phyloP scores from a whole-genome alignment of 2,329 filamentous ascomycete genomes.

The Cladophialophora bantiana region DNA sequence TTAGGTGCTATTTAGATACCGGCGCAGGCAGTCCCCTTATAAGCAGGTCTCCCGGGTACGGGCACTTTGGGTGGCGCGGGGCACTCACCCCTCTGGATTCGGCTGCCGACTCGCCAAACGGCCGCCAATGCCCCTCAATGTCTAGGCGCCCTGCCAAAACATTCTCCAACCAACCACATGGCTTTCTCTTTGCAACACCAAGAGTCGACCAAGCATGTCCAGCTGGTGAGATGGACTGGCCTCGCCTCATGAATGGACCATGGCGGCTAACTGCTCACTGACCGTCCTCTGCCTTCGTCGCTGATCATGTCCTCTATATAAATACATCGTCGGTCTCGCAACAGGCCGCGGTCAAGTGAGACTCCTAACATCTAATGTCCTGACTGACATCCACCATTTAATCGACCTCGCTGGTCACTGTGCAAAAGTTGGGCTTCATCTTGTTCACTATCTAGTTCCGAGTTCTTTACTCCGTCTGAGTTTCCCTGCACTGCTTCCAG shows the following conservation, averaged over 20 bases:
- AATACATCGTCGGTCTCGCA: not conserved
- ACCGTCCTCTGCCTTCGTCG: not conserved
- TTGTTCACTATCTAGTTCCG: not conserved
- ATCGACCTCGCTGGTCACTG: not conserved
- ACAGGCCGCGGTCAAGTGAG: not conserved
- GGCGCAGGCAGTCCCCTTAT: no score
- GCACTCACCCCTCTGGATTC: not conserved
- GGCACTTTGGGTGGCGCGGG: not conserved
- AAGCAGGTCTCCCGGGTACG: not conserved
- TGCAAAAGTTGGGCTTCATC: conserved; percentile 17
- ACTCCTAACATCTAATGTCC: not conserved
- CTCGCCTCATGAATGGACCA: conserved; percentile 14
- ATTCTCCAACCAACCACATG: conserved; percentile 31
- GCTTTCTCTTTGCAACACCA: conserved; percentile 23
- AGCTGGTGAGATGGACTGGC: conserved; percentile 24
- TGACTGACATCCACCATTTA: not conserved
- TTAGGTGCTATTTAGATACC: no score
- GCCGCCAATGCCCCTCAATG: conserved; percentile 4
- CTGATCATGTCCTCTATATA: conserved; percentile 18
- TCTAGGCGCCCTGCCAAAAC: conserved; percentile 33
- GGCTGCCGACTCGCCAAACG: not conserved
- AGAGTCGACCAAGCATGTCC: conserved; percentile 29
- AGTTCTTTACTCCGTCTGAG: conserved; percentile 4
- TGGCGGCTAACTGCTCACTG: conserved; percentile 32
- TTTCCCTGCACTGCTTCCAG: not conserved